Base-by-base conservation (phyloP, 768 basidiomycete species). In the Trametes meyenii region DNA sequence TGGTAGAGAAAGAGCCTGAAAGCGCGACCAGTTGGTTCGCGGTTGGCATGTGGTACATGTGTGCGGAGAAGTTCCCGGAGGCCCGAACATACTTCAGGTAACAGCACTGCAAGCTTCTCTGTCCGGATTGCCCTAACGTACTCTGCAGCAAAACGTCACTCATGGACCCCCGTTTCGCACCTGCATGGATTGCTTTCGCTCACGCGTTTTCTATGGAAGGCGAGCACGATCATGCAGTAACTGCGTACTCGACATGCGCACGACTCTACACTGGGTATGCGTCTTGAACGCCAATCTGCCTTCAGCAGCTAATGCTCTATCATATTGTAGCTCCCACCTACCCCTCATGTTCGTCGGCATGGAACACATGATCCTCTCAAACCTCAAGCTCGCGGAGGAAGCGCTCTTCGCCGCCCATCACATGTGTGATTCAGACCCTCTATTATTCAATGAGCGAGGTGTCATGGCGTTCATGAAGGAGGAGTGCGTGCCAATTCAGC, bases 161-260 rank as follows among this genome's bases (percentile, higher is more conserved):
- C 14, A 94, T 98, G 88, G 96, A 99, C 71, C 92, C 96, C 19
- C 85, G 96, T 4, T 97, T 97, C 73, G 94, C 87, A 0, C 95
- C 97, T 11, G 94, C 96, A 0, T 99, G 97, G 97, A 85, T 98
- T 52, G 93, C 95, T 2, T 99, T 98, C 72, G 97, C 92, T 11
- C 97, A 99, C 74, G 95, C 95, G 0, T 99, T 97, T 77, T 94
- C 96, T 2, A 79, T 92, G 66, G 97, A 99, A 73, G 96, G 96
- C 16, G 97, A 99, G 73, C 97, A 98, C 77, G 96, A 98, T 67
- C 96, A 98, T 69, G 96, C 97, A 2, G 93, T 98, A 46, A 98
- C 94, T 0, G 96, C 97, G 1, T 99, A 99, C 74, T 98, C 96
- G 23, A 98, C 97, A 0, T 95, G 94, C 60, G 92, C 94, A 5